phyloP scores from a whole-genome alignment of 202 grass and related monocot species.

The Panicum hallii region DNA sequence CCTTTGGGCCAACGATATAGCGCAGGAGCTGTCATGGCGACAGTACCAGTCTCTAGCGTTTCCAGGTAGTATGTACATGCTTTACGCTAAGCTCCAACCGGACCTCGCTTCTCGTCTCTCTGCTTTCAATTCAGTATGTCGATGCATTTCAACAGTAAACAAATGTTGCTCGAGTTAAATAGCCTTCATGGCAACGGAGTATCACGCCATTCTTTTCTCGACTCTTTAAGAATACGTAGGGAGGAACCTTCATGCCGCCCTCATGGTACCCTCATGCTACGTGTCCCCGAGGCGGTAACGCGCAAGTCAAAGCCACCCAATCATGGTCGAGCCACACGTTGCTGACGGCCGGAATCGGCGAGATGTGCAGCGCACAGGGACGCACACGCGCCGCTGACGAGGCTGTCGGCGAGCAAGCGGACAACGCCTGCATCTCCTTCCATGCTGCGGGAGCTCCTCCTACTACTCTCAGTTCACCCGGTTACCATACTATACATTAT shows the following conservation, averaged over 20 bases:
- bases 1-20: background rate
- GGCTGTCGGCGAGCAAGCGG: constrained; percentile 41
- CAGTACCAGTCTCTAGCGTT: background rate
- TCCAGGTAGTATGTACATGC: background rate
- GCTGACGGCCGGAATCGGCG: constrained; percentile 10
- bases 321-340: constrained; percentile 23
- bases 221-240: background rate
- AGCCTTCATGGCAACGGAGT: background rate
- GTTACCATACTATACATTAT: background rate
- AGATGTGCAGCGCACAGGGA: background rate
- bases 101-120: background rate
- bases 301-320: constrained; percentile 13
- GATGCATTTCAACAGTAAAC: too few relatives aligned
- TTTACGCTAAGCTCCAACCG: background rate
- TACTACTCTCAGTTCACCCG: background rate
- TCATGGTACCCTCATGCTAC: background rate
- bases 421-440: background rate
- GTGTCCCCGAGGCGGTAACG: constrained; percentile 5
- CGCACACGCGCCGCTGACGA: constrained; percentile 22
- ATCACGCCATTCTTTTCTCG: background rate
- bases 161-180: background rate
- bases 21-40: background rate
- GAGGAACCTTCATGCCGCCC: constrained; percentile 32
- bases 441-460: background rate
- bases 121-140: background rate